phyloP scores from a whole-genome alignment of 2,329 filamentous ascomycete species.

The Dothideomycetes sp. region DNA sequence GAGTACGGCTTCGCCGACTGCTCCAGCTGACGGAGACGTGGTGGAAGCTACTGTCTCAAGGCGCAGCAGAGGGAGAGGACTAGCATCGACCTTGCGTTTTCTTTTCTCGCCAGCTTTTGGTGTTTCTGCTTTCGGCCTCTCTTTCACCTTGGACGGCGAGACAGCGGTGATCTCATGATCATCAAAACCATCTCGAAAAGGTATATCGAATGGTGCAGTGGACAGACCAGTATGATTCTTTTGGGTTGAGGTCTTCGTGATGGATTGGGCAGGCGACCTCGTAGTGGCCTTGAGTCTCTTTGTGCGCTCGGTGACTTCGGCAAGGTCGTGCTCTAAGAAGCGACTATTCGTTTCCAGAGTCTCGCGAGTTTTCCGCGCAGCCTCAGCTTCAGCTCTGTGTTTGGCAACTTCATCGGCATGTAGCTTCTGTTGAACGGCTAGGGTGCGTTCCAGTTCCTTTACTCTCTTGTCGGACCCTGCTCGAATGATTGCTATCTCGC shows the following conservation, averaged over 20 bases:
- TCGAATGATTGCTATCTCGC: slow-evolving; percentile 66
- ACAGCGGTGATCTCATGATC: slow-evolving; percentile 48
- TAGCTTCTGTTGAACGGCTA: slow-evolving; percentile 50
- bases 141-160: slow-evolving; percentile 41
- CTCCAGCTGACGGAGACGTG: background rate
- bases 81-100: slow-evolving; percentile 54
- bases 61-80: slow-evolving; percentile 46
- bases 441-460: slow-evolving; percentile 51
- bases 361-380: slow-evolving; percentile 53
- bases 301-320: slow-evolving; percentile 41
- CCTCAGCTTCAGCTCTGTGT: slow-evolving; percentile 53
- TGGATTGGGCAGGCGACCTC: slow-evolving; percentile 14
- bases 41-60: slow-evolving; percentile 10
- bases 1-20: slow-evolving; percentile 3
- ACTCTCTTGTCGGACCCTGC: slow-evolving; percentile 53
- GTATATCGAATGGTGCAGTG: slow-evolving; percentile 47
- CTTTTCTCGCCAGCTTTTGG: slow-evolving; percentile 57
- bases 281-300: slow-evolving; percentile 30
- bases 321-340: slow-evolving; percentile 63
- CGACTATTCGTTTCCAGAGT: slow-evolving; percentile 57
- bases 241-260: too few relatives aligned
- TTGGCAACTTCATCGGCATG: slow-evolving; percentile 54
- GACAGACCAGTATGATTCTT: too few relatives aligned
- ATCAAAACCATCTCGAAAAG: slow-evolving; percentile 67
- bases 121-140: slow-evolving; percentile 39